These are phyloP conservation scores for Lactarius indigo DNA, from an alignment of 768 basidiomycete genomes.

Conservation along the genomic window DNA sequence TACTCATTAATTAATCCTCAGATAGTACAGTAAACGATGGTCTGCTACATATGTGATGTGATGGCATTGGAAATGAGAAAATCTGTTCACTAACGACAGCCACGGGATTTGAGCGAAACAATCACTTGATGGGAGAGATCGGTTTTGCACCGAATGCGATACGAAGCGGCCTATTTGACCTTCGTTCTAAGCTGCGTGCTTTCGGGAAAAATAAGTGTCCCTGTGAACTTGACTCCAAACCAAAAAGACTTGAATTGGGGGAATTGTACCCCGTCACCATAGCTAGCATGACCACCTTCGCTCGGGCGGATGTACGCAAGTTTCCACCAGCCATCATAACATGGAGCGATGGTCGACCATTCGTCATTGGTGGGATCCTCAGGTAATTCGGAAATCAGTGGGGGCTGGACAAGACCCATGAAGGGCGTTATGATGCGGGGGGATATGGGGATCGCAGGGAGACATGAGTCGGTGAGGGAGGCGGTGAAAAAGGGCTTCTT, in stretches of 20 bases:
- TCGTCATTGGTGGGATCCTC: neutral
- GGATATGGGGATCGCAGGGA: slow-evolving; percentile 15
- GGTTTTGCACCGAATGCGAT: neutral
- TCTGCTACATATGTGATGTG: too few species aligned
- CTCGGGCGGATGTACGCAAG: slow-evolving; percentile 13
- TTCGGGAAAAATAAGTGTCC: neutral
- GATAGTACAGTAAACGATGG: too few species aligned
- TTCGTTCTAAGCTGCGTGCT: neutral
- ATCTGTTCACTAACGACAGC: too few species aligned
- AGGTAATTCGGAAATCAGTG: neutral
- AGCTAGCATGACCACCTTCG: neutral
- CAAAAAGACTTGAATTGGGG: slow-evolving; percentile 7
- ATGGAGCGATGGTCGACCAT: slow-evolving; percentile 11
- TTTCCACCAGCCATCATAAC: slow-evolving; percentile 11
- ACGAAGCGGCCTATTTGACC: neutral
- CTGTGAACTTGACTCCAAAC: slow-evolving; percentile 19
- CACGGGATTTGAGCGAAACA: too few species aligned
- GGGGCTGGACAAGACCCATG: slow-evolving; percentile 11
- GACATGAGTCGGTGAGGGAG: slow-evolving; percentile 11
- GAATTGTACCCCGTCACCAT: slow-evolving; percentile 18
- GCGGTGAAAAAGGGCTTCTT: slow-evolving; percentile 21
- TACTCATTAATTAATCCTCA: too few species aligned
- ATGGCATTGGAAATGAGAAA: too few species aligned
- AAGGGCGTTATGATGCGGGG: slow-evolving; percentile 1
- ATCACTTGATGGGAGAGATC: neutral